Percentiles rank a stretch among this genome's conserved stretches.
Evolutionary conservation across 2,329 filamentous ascomycete genomes (phyloP).

Genomic region (Chaetomiaceae sp.): DNA sequence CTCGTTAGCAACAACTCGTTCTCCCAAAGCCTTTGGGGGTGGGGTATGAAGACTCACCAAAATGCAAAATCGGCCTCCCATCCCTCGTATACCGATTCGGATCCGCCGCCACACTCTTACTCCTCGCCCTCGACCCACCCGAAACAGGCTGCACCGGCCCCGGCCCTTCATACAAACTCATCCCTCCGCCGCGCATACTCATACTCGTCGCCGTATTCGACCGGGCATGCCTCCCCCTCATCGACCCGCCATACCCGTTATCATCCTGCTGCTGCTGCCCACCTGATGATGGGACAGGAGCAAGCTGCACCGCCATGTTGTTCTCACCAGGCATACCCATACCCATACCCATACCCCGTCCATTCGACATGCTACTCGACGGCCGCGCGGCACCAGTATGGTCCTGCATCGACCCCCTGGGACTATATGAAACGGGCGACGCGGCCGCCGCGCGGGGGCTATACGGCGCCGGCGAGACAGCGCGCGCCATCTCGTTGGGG

Average conservation of each 20-base stretch:
- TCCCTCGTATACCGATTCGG: slow-evolving; percentile 76
- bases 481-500: slow-evolving; percentile 10
- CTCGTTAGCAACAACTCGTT: not conserved
- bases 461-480: slow-evolving; percentile 45
- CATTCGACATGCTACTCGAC: slow-evolving; percentile 18
- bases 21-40: not conserved
- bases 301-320: slow-evolving; percentile 67
- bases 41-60: slow-evolving; percentile 62
- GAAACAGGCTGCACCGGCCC: slow-evolving; percentile 37
- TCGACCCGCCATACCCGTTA: slow-evolving; percentile 21
- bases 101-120: slow-evolving; percentile 78
- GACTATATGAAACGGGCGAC: slow-evolving; percentile 36
- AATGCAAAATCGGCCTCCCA: slow-evolving; percentile 84
- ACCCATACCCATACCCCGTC: not conserved
- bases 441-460: slow-evolving; percentile 18
- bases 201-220: slow-evolving; percentile 13
- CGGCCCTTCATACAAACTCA: slow-evolving; percentile 53
- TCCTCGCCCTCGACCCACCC: slow-evolving; percentile 48
- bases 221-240: slow-evolving; percentile 17
- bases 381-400: not conserved
- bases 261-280: slow-evolving; percentile 1
- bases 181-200: slow-evolving; percentile 38
- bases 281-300: slow-evolving; percentile 32
- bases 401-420: slow-evolving; percentile 37
- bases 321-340: slow-evolving; percentile 25